These are phyloP conservation scores for Penicillium lagena DNA, from an alignment of 495 filamentous ascomycete species.

Conservation along the genomic window DNA sequence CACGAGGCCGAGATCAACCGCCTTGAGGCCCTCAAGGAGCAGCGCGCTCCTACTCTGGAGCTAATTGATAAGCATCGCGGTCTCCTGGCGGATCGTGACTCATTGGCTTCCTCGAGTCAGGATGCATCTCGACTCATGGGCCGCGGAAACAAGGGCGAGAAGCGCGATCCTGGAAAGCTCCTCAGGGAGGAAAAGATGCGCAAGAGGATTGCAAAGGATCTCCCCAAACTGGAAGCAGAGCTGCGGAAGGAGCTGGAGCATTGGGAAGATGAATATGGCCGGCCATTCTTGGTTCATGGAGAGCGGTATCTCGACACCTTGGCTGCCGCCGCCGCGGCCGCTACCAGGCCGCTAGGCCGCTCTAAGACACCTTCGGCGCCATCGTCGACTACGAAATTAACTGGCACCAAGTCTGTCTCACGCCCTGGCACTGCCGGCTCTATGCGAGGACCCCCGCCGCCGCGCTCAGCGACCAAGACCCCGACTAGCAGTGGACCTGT, in stretches of 20 bases:
- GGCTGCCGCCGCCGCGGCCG: conserved; percentile 51
- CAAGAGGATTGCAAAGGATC: conserved; percentile 89
- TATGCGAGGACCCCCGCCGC: conserved; percentile 45
- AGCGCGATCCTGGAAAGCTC: conserved; percentile 89
- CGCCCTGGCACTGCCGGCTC: conserved; percentile 43
- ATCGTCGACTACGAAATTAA: conserved; percentile 22
- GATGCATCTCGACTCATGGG: conserved; percentile 90
- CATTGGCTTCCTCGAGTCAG: conserved; percentile 79
- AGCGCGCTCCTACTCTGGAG: conserved; percentile 76
- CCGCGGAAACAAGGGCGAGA: conserved; percentile 82
- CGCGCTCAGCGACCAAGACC: conserved; percentile 60
- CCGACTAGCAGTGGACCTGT: conserved; percentile 47
- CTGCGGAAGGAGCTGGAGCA: conserved; percentile 72
- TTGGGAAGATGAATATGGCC: conserved; percentile 92
- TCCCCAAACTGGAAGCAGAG: conserved; percentile 83
- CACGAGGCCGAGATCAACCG: conserved; percentile 86
- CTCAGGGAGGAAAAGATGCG: conserved; percentile 97
- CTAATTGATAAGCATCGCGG: conserved; percentile 79
- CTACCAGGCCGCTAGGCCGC: conserved; percentile 61
- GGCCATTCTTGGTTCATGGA: conserved; percentile 87
- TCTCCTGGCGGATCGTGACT: conserved; percentile 80
- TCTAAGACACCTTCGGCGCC: conserved; percentile 74
- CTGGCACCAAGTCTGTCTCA: conserved; percentile 25
- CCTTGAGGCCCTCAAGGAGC: conserved; percentile 75
- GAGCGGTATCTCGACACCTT: conserved; percentile 80